Conservation (phyloP, 1,139 yeast genomes). For the Blastobotrys illinoisensis region DNA sequence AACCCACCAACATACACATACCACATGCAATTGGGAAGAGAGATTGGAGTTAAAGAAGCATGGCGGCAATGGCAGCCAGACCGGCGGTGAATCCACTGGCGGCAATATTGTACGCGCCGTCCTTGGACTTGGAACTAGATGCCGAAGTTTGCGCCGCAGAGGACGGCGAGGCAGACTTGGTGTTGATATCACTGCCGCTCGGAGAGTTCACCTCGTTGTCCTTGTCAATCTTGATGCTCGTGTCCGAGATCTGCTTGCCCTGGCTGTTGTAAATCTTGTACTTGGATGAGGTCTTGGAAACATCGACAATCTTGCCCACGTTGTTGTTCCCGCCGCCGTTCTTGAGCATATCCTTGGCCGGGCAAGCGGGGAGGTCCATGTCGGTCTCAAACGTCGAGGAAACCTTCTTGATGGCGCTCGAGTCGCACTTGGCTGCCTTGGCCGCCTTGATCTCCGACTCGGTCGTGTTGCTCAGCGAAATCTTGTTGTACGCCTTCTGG, state of each 20-base stretch:
- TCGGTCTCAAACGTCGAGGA: conserved; percentile 35
- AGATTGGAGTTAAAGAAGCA: conserved; percentile 6
- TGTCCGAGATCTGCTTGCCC: conserved; percentile 49
- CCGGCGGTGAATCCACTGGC: conserved; percentile 14
- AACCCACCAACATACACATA: no score
- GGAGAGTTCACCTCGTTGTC: conserved; percentile 25
- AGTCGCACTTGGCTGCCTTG: conserved; percentile 16
- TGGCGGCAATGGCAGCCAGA: conserved; percentile 5
- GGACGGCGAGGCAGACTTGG: conserved; percentile 10
- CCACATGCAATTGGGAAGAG: no score
- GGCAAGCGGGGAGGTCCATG: conserved; percentile 38
- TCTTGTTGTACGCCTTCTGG: conserved; percentile 42
- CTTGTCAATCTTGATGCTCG: conserved; percentile 20
- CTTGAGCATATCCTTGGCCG: conserved; percentile 39
- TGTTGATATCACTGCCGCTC: conserved; percentile 18
- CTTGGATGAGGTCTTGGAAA: conserved; percentile 38
- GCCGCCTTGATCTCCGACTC: conserved; percentile 33
- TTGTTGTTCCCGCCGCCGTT: conserved; percentile 50
- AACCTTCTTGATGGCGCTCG: conserved; percentile 37
- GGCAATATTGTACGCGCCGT: conserved; percentile 14
- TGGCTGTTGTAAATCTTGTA: conserved; percentile 46
- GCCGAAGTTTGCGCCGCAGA: conserved; percentile 13
- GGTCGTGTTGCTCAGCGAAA: conserved; percentile 35
- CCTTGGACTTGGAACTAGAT: conserved; percentile 13
- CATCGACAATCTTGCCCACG: conserved; percentile 43